Evolutionary conservation across 2,329 filamentous ascomycete genomes (phyloP).

Genomic region (Fusarium pseudocircinatum): DNA sequence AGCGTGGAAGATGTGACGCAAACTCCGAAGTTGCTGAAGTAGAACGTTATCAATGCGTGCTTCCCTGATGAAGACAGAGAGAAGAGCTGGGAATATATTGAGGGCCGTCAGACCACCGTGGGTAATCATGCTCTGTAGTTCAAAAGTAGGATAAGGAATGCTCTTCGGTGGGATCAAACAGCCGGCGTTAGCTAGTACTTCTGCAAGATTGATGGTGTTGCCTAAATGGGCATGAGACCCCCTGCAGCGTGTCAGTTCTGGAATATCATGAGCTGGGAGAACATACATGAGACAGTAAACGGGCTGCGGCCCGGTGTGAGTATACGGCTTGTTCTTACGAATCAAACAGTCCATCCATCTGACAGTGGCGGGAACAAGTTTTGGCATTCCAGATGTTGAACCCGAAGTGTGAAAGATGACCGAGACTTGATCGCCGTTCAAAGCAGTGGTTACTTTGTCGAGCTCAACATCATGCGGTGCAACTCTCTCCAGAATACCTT

Average conservation of each 20-base stretch:
- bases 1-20: not conserved
- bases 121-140: slow-evolving; percentile 3
- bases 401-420: slow-evolving; percentile 3
- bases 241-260: not conserved
- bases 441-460: not conserved
- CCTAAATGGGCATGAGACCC: slow-evolving; percentile 8
- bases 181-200: not conserved
- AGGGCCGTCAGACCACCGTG: not conserved
- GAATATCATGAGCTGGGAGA: accelerated
- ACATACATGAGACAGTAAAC: not conserved
- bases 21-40: not conserved
- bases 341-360: slow-evolving; percentile 13
- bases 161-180: not conserved
- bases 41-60: accelerated
- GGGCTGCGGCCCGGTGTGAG: not conserved
- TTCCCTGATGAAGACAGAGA: not conserved
- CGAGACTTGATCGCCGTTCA: not conserved
- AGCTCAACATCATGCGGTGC: not conserved
- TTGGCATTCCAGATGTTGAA: slow-evolving; percentile 6
- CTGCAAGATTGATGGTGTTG: slow-evolving; percentile 1
- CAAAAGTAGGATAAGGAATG: not conserved
- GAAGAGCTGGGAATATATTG: not conserved
- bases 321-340: not conserved
- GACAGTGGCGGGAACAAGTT: not conserved
- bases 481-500: accelerated